Base-by-base conservation (phyloP, 345 rosid species). In the Abelmoschus esculentus region DNA sequence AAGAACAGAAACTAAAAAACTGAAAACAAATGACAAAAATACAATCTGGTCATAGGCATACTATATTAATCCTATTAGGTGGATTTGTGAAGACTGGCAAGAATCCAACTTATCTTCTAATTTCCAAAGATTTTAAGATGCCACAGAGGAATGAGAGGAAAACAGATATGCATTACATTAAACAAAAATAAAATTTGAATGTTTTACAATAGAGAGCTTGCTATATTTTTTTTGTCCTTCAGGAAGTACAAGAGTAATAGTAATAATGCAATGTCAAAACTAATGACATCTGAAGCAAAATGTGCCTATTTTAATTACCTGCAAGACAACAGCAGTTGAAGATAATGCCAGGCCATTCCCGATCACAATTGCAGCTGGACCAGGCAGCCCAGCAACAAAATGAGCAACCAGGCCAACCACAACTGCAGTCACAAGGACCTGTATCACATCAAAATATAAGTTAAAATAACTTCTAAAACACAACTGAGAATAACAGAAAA, bases 291-390 rank as follows among this genome's bases (percentile, higher is more conserved):
- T 58, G 67, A 76, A 71, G 69, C 29, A 66, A 75, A 73, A 59
- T 40, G 42, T 18, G 61, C 29, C 44, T 17, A 62, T 56, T 53
- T 63, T 70, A 42, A 68, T 54, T 69, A 91, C 99, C 96, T 95
- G 97, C 77, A 95, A 82, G 67, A 95, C 99, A 70, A 95, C 99
- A 49, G 99, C 99, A 67, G 99, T 95, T 58, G 99, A 95, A 65
- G 99, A 95, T 67, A 95, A 80, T 50, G 99, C 99, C 70, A 95
- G 85, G 69, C 99, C 99, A 79, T 95, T 95, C 72, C 99, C 99
- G 74, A 95, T 84, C 57, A 95, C 99, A 70, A 95, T 88, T 44
- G 97, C 87, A 60, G 99, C 97, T 74, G 99, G 97, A 84, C 93
- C 97, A 72, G 90, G 83, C 79, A 75, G 85, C 49, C 97, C 88